phyloP scores from a whole-genome alignment of 495 filamentous ascomycete genomes.

The Penicillium goetzii region DNA sequence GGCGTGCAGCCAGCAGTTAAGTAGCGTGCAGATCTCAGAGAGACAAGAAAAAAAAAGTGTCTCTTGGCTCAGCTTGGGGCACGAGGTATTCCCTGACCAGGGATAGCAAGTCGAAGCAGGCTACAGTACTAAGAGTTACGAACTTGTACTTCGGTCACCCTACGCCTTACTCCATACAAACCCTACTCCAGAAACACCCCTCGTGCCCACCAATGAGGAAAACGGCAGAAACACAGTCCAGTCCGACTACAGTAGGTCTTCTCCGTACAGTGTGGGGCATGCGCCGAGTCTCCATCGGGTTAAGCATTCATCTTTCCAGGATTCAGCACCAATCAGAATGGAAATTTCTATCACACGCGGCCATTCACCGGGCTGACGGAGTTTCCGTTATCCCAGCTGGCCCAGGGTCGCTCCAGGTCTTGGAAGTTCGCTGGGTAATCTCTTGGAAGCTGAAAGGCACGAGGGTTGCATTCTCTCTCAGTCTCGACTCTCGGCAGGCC shows the following conservation, averaged over 20 bases:
- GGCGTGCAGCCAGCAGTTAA: neutral
- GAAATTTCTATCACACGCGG: neutral
- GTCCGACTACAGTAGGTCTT: too few relatives aligned
- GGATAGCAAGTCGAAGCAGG: conserved; percentile 16
- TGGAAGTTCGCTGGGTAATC: neutral
- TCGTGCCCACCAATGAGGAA: neutral
- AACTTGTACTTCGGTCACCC: neutral
- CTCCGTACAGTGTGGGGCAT: neutral
- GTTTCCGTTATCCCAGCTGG: neutral
- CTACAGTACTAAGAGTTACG: neutral
- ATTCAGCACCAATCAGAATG: neutral
- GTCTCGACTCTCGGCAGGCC: neutral
- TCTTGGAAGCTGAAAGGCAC: neutral
- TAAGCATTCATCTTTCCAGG: neutral
- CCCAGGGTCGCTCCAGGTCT: too few relatives aligned
- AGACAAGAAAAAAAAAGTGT: conserved; percentile 1
- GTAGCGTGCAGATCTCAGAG: neutral
- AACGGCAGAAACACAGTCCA: neutral
- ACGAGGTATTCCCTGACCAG: conserved; percentile 7
- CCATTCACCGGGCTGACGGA: conserved; percentile 1
- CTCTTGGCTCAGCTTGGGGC: neutral
- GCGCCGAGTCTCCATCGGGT: conserved; percentile 4
- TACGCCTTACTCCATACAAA: too few relatives aligned
- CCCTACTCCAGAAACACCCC: neutral
- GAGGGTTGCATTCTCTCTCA: neutral